Evolutionary conservation across 1,284 basidiomycete species (phyloP).

Genomic region (Pholiota adiposa): DNA sequence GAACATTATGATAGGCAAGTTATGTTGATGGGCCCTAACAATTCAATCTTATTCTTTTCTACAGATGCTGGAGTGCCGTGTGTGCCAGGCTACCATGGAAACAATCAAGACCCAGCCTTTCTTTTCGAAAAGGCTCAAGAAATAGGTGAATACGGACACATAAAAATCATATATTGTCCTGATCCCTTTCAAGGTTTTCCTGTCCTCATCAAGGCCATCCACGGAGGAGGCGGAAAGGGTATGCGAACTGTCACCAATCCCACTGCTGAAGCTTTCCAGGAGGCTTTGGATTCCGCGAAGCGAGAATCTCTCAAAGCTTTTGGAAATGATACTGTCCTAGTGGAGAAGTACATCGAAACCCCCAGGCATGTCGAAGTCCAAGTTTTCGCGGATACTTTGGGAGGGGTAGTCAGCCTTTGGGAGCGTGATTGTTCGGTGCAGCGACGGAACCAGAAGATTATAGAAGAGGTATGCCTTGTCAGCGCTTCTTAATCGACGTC

Average conservation of each 20-base stretch:
- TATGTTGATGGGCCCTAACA: neutral
- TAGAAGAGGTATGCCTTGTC: conserved; percentile 71
- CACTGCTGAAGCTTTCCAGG: conserved; percentile 65
- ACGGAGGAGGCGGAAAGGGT: conserved; percentile 96
- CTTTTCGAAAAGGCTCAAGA: conserved; percentile 71
- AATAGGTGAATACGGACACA: conserved; percentile 54
- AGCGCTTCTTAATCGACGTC: neutral
- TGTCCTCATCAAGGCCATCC: conserved; percentile 93
- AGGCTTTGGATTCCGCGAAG: conserved; percentile 83
- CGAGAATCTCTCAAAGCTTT: conserved; percentile 88
- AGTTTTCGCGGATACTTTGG: conserved; percentile 82
- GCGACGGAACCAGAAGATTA: conserved; percentile 93
- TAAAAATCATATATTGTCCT: neutral
- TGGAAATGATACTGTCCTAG: conserved; percentile 83
- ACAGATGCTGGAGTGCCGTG: conserved; percentile 88
- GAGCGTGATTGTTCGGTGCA: conserved; percentile 96
- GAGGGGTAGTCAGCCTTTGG: conserved; percentile 86
- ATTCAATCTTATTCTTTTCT: conserved; percentile 2
- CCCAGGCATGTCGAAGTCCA: conserved; percentile 91
- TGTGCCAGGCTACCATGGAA: conserved; percentile 89
- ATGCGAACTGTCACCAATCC: conserved; percentile 91
- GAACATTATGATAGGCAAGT: conserved; percentile 85
- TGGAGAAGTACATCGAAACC: conserved; percentile 86
- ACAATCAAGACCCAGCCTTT: conserved; percentile 69
- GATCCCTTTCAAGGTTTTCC: conserved; percentile 68